Evolutionary conservation across 768 basidiomycete species (phyloP).

Genomic region (Kwoniella europaea): DNA sequence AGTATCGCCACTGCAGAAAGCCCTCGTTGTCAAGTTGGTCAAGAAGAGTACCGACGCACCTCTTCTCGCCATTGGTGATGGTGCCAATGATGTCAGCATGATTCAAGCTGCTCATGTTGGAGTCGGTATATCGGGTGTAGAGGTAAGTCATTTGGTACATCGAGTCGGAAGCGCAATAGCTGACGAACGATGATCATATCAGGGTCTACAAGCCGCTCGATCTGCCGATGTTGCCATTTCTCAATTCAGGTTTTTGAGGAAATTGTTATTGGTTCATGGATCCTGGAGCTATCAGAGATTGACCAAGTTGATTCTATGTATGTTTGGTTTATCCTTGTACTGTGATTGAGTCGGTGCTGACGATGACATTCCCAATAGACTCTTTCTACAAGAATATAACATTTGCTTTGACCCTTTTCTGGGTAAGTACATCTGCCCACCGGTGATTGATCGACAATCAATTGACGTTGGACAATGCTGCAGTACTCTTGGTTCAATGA

Average conservation of each 20-base stretch:
- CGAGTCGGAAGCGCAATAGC: neutral
- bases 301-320: slow-evolving; percentile 94
- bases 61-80: slow-evolving; percentile 95
- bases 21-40: slow-evolving; percentile 96
- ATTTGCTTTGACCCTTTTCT: slow-evolving; percentile 97
- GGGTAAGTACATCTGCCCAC: slow-evolving; percentile 65
- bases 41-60: slow-evolving; percentile 94
- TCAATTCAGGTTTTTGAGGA: slow-evolving; percentile 94
- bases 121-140: slow-evolving; percentile 95
- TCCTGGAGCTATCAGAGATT: slow-evolving; percentile 97
- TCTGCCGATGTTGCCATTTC: slow-evolving; percentile 98
- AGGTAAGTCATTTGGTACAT: slow-evolving; percentile 63
- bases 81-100: slow-evolving; percentile 99
- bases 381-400: slow-evolving; percentile 99
- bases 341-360: neutral
- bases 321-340: slow-evolving; percentile 56
- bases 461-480: neutral
- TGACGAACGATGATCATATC: neutral
- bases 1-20: slow-evolving; percentile 96
- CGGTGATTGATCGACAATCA: neutral
- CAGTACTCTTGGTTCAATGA: slow-evolving; percentile 99
- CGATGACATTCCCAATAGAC: slow-evolving; percentile 62
- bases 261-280: slow-evolving; percentile 92
- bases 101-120: slow-evolving; percentile 98
- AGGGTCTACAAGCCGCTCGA: slow-evolving; percentile 97